A percentile compares a stretch with the other conserved stretches of the same genome.
Evolutionary conservation across 2,329 filamentous ascomycete genomes (phyloP).

Genomic region (Ceratocystis colombiana): DNA sequence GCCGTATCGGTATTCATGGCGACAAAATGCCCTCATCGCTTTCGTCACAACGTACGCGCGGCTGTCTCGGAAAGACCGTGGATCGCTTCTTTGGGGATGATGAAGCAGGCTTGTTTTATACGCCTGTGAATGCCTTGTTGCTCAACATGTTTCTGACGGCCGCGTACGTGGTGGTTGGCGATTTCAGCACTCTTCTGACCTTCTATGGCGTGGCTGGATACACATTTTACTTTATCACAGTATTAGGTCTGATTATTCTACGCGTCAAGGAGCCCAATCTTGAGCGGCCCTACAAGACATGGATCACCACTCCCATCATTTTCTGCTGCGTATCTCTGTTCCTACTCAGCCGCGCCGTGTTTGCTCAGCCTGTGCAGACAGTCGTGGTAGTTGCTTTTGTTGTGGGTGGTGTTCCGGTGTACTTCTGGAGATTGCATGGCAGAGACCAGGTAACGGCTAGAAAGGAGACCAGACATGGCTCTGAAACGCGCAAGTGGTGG

Average conservation of each 20-base stretch:
- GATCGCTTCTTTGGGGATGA: conserved; percentile 62
- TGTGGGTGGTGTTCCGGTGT: conserved; percentile 71
- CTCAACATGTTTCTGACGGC: conserved; percentile 68
- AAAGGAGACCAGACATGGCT: conserved; percentile 34
- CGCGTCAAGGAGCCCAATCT: conserved; percentile 77
- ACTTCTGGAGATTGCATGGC: conserved; percentile 72
- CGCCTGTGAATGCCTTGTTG: conserved; percentile 81
- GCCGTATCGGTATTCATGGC: conserved; percentile 61
- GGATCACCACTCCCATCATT: conserved; percentile 94
- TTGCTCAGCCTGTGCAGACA: conserved; percentile 84
- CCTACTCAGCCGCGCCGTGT: conserved; percentile 74
- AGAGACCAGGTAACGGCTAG: conserved; percentile 43
- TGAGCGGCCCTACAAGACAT: conserved; percentile 85
- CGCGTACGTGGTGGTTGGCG: conserved; percentile 72
- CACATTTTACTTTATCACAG: conserved; percentile 92
- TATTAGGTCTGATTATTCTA: conserved; percentile 83
- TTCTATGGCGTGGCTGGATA: conserved; percentile 98
- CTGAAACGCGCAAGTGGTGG: conserved; percentile 40
- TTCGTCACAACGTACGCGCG: conserved; percentile 40
- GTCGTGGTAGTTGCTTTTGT: conserved; percentile 79
- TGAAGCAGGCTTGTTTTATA: conserved; percentile 74
- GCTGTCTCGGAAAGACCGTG: conserved; percentile 50
- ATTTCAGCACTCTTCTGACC: conserved; percentile 83
- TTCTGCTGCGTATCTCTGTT: conserved; percentile 98
- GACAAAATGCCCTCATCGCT: conserved; percentile 33